phyloP scores from a whole-genome alignment of 805 yeast species.

The Wickerhamomyces sydowiorum region DNA sequence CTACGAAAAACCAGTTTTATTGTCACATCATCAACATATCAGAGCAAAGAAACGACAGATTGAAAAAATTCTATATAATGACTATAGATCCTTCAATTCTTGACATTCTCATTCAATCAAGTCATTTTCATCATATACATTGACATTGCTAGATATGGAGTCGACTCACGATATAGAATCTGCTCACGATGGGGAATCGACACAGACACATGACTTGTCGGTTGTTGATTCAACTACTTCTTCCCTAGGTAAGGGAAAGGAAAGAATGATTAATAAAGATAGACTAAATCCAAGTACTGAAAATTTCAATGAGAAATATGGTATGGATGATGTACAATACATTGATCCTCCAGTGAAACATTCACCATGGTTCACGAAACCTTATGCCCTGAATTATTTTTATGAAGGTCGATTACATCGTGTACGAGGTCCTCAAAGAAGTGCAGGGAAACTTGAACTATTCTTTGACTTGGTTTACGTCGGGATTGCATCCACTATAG shows the following conservation, averaged over 20 bases:
- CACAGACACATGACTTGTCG: no score
- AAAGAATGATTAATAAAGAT: neutral
- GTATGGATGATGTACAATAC: constrained; percentile 40
- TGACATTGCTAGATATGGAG: no score
- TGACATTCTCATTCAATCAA: no score
- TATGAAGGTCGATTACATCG: constrained; percentile 49
- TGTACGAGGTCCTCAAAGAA: constrained; percentile 46
- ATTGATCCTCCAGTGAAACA: constrained; percentile 33
- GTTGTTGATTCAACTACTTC: neutral
- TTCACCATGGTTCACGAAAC: constrained; percentile 36
- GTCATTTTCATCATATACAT: no score
- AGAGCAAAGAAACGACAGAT: no score
- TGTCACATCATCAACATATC: no score
- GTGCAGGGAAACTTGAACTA: constrained; percentile 48
- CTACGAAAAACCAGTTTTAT: no score
- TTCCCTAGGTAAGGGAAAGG: neutral
- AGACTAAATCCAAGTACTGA: constrained; percentile 9
- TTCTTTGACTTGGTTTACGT: constrained; percentile 60
- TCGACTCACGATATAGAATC: no score
- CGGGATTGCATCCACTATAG: constrained; percentile 56
- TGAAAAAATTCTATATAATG: no score
- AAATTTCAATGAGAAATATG: constrained; percentile 42
- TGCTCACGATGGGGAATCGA: no score
- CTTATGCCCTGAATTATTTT: constrained; percentile 58
- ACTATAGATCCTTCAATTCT: no score